These are phyloP conservation scores for Eurotiales sp. DNA, from an alignment of 2,329 filamentous ascomycete genomes.

Conservation along the genomic window DNA sequence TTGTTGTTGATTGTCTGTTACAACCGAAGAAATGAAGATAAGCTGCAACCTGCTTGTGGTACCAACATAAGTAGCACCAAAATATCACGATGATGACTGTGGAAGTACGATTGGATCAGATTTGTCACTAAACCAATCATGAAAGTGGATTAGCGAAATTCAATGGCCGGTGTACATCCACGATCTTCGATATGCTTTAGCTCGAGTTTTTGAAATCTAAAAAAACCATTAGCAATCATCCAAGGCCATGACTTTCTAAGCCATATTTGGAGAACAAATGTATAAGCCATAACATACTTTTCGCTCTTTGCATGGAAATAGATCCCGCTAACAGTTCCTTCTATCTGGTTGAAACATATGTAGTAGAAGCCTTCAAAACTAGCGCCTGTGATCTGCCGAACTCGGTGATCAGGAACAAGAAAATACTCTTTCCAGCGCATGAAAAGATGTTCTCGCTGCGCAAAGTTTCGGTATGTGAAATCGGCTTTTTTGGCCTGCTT, in stretches of 20 bases:
- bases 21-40: background rate
- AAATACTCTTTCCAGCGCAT: slow-evolving; percentile 99
- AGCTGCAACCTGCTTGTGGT: background rate
- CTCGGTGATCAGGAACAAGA: slow-evolving; percentile 88
- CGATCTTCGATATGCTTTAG: slow-evolving; percentile 81
- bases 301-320: slow-evolving; percentile 99
- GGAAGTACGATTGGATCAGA: slow-evolving; percentile 1
- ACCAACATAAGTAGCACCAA: slow-evolving; percentile 5
- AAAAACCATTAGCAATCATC: background rate
- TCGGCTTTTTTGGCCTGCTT: slow-evolving; percentile 58
- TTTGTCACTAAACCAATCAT: slow-evolving; percentile 1
- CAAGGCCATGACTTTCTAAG: no score
- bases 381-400: slow-evolving; percentile 84
- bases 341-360: slow-evolving; percentile 93
- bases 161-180: slow-evolving; percentile 79
- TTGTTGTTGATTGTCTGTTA: no score
- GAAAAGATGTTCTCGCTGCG: slow-evolving; percentile 83
- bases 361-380: slow-evolving; percentile 99
- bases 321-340: slow-evolving; percentile 83
- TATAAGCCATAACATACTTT: slow-evolving; percentile 71
- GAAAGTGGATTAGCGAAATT: slow-evolving; percentile 74
- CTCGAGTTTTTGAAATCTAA: slow-evolving; percentile 86
- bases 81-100: no score
- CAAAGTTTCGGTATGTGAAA: slow-evolving; percentile 63
- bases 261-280: no score